Conservation (phyloP, 2,329 filamentous ascomycete species). For the Arthrobotrys conoides region DNA sequence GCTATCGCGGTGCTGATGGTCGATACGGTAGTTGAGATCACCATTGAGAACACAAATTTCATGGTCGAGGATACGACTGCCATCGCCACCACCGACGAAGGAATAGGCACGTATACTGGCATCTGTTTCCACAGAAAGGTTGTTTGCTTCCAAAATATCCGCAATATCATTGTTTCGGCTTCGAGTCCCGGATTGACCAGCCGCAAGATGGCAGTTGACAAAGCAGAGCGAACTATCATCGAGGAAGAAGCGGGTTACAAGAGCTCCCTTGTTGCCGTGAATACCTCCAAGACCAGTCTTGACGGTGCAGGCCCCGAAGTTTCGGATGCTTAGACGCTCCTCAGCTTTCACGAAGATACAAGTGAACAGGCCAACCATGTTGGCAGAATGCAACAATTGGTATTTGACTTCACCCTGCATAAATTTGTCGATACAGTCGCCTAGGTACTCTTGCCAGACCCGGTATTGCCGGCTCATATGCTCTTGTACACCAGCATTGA, state of each 20-base stretch:
- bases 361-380: slow-evolving; percentile 93
- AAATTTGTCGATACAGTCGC: slow-evolving; percentile 84
- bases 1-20: slow-evolving; percentile 88
- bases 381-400: slow-evolving; percentile 86
- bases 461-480: slow-evolving; percentile 98
- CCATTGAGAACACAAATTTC: slow-evolving; percentile 98
- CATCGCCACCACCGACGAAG: slow-evolving; percentile 92
- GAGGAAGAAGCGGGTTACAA: slow-evolving; percentile 90
- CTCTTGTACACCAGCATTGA: slow-evolving; percentile 81
- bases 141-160: slow-evolving; percentile 83
- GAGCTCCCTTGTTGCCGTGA: slow-evolving; percentile 96
- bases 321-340: slow-evolving; percentile 80
- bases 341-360: slow-evolving; percentile 93
- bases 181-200: slow-evolving; percentile 89
- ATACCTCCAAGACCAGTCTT: slow-evolving; percentile 96
- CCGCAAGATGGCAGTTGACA: slow-evolving; percentile 96
- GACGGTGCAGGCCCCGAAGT: slow-evolving; percentile 84
- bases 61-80: slow-evolving; percentile 93
- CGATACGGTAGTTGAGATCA: slow-evolving; percentile 97
- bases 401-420: slow-evolving; percentile 84
- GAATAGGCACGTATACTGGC: slow-evolving; percentile 78
- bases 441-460: slow-evolving; percentile 93
- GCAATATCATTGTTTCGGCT: slow-evolving; percentile 93
- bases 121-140: slow-evolving; percentile 81
- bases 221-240: slow-evolving; percentile 97